Evolutionary conservation across 495 filamentous ascomycete genomes (phyloP).

Genomic region (Aeminium ludgeri): DNA sequence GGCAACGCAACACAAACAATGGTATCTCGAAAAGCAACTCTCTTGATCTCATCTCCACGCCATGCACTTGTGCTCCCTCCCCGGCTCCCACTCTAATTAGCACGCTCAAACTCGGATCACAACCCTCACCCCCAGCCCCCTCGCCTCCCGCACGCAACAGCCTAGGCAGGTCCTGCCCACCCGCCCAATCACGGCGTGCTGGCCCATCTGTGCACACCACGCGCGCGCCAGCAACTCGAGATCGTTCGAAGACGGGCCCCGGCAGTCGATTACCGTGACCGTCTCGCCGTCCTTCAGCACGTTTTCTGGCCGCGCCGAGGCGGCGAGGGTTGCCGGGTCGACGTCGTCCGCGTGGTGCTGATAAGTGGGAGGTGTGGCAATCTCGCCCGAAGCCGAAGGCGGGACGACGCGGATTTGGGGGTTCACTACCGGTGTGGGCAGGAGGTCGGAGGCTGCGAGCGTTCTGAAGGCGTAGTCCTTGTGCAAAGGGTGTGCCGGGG

Average conservation of each 20-base stretch:
- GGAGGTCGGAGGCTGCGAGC: conserved; percentile 14
- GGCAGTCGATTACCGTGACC: conserved; percentile 21
- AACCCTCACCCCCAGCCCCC: conserved; percentile 17
- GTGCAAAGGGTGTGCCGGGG: conserved; percentile 22
- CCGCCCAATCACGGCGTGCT: conserved; percentile 22
- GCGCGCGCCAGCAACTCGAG: conserved; percentile 22
- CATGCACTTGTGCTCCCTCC: no score
- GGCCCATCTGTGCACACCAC: conserved; percentile 23
- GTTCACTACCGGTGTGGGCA: conserved; percentile 2
- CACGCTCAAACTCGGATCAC: conserved; percentile 16
- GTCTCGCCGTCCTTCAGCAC: background rate
- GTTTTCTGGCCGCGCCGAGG: no score
- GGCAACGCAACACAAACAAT: no score
- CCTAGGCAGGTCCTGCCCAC: conserved; percentile 23
- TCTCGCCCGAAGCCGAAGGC: no score
- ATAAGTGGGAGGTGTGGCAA: no score
- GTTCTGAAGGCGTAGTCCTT: conserved; percentile 17
- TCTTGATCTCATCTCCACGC: no score
- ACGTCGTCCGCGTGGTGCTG: background rate
- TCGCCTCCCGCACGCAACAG: conserved; percentile 24
- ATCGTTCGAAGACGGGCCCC: conserved; percentile 10
- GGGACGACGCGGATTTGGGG: no score
- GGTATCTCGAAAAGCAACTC: no score
- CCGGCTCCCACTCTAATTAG: no score
- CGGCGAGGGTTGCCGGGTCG: background rate